A percentile compares a stretch with the other conserved stretches of the same genome.
These are phyloP conservation scores for Polyporus tsugae DNA, from an alignment of 1,284 basidiomycete species.

Conservation along the genomic window DNA sequence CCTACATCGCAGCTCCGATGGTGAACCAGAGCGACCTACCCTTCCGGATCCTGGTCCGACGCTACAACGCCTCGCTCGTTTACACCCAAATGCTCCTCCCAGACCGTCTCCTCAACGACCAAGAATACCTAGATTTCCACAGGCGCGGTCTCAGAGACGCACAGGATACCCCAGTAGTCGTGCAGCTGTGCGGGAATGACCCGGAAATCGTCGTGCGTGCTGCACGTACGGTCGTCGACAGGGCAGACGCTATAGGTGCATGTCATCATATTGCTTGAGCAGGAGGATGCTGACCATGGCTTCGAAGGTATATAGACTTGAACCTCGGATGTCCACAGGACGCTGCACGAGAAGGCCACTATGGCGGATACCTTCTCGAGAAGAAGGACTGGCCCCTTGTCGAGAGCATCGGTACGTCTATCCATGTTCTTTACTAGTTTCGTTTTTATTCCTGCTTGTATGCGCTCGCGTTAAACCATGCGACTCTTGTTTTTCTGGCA, in stretches of 20 bases:
- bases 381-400: slow-evolving; percentile 77
- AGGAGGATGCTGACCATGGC: slow-evolving; percentile 1
- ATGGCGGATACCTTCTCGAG: slow-evolving; percentile 75
- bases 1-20: slow-evolving; percentile 63
- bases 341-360: slow-evolving; percentile 69
- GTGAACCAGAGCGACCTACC: slow-evolving; percentile 79
- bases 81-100: slow-evolving; percentile 81
- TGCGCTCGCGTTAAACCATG: too few species aligned
- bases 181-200: slow-evolving; percentile 78
- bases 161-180: slow-evolving; percentile 60
- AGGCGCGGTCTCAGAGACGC: slow-evolving; percentile 26
- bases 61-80: slow-evolving; percentile 66
- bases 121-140: slow-evolving; percentile 67
- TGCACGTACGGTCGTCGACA: slow-evolving; percentile 60
- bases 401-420: slow-evolving; percentile 60
- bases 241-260: slow-evolving; percentile 74
- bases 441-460: background rate
- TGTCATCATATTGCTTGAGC: background rate
- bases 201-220: slow-evolving; percentile 64
- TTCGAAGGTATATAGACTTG: slow-evolving; percentile 49
- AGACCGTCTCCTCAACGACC: slow-evolving; percentile 62
- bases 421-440: background rate
- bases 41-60: slow-evolving; percentile 65
- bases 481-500: too few species aligned
- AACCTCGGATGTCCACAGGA: slow-evolving; percentile 79